phyloP scores from a whole-genome alignment of 1,284 basidiomycete genomes.

The Cryptococcus sp. region DNA sequence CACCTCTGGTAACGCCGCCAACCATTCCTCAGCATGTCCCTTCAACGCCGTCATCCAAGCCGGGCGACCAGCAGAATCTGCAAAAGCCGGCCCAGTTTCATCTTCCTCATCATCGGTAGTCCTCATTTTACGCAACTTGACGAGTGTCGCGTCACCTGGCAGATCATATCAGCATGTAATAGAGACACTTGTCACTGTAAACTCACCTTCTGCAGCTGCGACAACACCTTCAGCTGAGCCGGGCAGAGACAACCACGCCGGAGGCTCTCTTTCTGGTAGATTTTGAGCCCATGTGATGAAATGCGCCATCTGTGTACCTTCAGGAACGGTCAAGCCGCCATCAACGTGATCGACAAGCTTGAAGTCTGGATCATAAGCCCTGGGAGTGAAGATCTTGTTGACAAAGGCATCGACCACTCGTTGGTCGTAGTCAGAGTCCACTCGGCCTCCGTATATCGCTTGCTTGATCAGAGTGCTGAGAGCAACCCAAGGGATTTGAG shows the following conservation, averaged over 20 bases:
- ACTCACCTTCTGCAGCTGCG: constrained; percentile 80
- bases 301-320: constrained; percentile 85
- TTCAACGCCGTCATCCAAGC: constrained; percentile 87
- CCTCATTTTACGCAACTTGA: constrained; percentile 88
- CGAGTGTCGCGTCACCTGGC: constrained; percentile 74
- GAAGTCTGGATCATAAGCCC: constrained; percentile 89
- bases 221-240: constrained; percentile 88
- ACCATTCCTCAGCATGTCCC: constrained; percentile 79
- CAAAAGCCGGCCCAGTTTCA: constrained; percentile 59
- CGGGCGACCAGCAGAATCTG: constrained; percentile 70
- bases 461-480: constrained; percentile 87
- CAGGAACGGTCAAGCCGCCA: constrained; percentile 71
- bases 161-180: constrained; percentile 10
- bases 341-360: constrained; percentile 66
- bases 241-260: constrained; percentile 87
- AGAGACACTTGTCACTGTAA: too few relatives aligned
- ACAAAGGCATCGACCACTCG: constrained; percentile 87
- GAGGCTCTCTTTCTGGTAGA: constrained; percentile 86
- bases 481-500: constrained; percentile 88
- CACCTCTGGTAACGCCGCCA: constrained; percentile 71
- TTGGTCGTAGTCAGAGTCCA: constrained; percentile 94
- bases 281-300: constrained; percentile 84
- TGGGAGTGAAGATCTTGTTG: constrained; percentile 78
- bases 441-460: constrained; percentile 88
- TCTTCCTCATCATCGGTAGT: constrained; percentile 84